Conservation (phyloP, 2,329 filamentous ascomycete genomes). For the Paraphoma chrysanthemicola region DNA sequence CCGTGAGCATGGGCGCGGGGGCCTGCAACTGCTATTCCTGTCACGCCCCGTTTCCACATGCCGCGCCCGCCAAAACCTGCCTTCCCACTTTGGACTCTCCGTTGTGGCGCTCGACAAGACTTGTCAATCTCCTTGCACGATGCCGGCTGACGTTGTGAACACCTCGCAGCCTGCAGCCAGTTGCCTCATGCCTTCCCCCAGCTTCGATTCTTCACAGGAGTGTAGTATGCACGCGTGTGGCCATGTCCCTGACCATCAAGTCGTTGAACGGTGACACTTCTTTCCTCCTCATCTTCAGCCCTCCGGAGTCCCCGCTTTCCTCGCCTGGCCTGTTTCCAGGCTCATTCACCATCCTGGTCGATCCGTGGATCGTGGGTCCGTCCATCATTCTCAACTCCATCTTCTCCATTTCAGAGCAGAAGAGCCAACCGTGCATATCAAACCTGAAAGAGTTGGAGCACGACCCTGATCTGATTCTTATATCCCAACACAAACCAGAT, state of each 20-base stretch:
- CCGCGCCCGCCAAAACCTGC: slow-evolving; percentile 2
- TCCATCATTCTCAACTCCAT: slow-evolving; percentile 66
- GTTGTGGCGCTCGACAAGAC: slow-evolving; percentile 6
- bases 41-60: neutral
- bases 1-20: neutral
- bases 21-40: slow-evolving; percentile 1
- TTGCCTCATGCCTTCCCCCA: slow-evolving; percentile 3
- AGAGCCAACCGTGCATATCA: slow-evolving; percentile 61
- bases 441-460: slow-evolving; percentile 62
- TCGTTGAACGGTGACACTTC: slow-evolving; percentile 70
- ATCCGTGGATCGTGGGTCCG: slow-evolving; percentile 72
- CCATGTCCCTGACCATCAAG: slow-evolving; percentile 69
- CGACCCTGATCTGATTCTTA: slow-evolving; percentile 63
- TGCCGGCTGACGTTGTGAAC: slow-evolving; percentile 12
- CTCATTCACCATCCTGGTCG: slow-evolving; percentile 72
- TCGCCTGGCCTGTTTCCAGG: slow-evolving; percentile 50
- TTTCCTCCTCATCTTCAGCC: slow-evolving; percentile 69
- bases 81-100: neutral
- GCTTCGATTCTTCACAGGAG: neutral
- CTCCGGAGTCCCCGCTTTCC: slow-evolving; percentile 53
- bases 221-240: slow-evolving; percentile 10
- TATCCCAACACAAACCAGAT: slow-evolving; percentile 70
- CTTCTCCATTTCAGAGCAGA: slow-evolving; percentile 67
- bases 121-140: slow-evolving; percentile 6
- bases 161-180: slow-evolving; percentile 8